Percentiles rank a stretch among this genome's conserved stretches.
These are phyloP conservation scores for Nannizziopsis barbatae DNA, from an alignment of 2,329 filamentous ascomycete genomes.

Conservation along the genomic window DNA sequence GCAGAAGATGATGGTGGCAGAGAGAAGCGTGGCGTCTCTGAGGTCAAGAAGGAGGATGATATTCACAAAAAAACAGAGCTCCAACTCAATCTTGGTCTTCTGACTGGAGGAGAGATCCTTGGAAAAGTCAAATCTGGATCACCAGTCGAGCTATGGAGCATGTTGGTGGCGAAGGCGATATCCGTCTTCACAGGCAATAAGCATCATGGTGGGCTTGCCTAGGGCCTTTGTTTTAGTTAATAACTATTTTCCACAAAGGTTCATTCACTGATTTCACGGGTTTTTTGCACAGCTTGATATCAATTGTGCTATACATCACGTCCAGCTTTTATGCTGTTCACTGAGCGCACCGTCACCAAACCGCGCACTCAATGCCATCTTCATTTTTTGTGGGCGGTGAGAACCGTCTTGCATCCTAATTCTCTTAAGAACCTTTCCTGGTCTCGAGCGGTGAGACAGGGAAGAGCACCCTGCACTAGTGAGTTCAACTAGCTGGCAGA, in stretches of 20 bases:
- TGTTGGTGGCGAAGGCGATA: background rate
- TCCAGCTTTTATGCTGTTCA: background rate
- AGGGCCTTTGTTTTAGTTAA: too few species aligned
- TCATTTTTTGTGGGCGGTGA: conserved; percentile 7
- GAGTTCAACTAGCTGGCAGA: background rate
- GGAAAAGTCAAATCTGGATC: conserved; percentile 9
- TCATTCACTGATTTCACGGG: background rate
- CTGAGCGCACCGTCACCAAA: conserved; percentile 4
- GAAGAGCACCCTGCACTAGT: background rate
- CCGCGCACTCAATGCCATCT: background rate
- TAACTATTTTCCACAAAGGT: background rate
- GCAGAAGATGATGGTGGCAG: conserved; percentile 11
- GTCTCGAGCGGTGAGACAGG: conserved; percentile 6
- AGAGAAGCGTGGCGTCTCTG: conserved; percentile 7
- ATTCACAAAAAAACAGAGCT: conserved; percentile 1
- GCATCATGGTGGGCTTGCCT: too few species aligned
- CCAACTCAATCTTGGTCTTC: conserved; percentile 11
- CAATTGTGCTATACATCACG: background rate
- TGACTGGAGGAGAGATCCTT: conserved; percentile 12
- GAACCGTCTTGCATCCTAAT: conserved; percentile 6
- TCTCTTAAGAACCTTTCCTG: background rate
- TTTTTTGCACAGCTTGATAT: too few species aligned
- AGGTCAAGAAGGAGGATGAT: conserved; percentile 2
- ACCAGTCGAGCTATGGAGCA: conserved; percentile 1
- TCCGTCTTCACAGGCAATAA: background rate